Evolutionary conservation across 2,329 filamentous ascomycete genomes (phyloP), one percentile per base, ranked within the genome.

Genomic region (Neurospora crassa): DNA sequence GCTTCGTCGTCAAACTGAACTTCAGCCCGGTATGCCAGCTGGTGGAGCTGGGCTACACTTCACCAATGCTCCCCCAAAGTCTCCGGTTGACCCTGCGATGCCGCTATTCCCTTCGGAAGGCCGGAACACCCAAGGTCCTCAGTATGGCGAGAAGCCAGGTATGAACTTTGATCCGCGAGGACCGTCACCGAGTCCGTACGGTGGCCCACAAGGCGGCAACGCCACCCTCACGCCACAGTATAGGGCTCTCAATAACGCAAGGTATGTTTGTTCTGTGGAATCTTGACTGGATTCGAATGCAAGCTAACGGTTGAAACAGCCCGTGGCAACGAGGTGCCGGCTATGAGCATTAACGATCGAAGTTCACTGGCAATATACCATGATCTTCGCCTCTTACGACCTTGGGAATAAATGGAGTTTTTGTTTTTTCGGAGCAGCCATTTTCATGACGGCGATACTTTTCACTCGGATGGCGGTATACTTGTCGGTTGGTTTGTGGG

Each of bases 281-380:
- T 53, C 2, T 41, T 24, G 18, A 68, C 67, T 24, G 14, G 14
- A 45, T 70, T 29, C 14, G 43, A 63, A 70, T 63, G 40, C 69
- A 40, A 71, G 47, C 63, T 75, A 72, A 72, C 77, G 78, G 74
- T 80, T 74, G 67, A 7, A 45, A 34, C 40, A 87, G 84, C 79
- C 84, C 85, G 73, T 87, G 85, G 85, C 85, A 87, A 79, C 84
- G 85, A 75, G 85, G 85, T 75, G 85, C 85, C 70, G 85, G 85
- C 73, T 87, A 87, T 77, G 85, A 87, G 78, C 74, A 78, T 71
- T 78, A 74, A 77, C 67, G 43, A 40, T 68, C 67, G 40, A 68
- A 69, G 53, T 63, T 63, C 53, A 34, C 34, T 40, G n/a, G 24
- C 12, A 63, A 68, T 20, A 67, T 71, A 69, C 10, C 40, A 53